These are phyloP conservation scores for Tuber brumale DNA, from an alignment of 495 filamentous ascomycete species.

Conservation along the genomic window DNA sequence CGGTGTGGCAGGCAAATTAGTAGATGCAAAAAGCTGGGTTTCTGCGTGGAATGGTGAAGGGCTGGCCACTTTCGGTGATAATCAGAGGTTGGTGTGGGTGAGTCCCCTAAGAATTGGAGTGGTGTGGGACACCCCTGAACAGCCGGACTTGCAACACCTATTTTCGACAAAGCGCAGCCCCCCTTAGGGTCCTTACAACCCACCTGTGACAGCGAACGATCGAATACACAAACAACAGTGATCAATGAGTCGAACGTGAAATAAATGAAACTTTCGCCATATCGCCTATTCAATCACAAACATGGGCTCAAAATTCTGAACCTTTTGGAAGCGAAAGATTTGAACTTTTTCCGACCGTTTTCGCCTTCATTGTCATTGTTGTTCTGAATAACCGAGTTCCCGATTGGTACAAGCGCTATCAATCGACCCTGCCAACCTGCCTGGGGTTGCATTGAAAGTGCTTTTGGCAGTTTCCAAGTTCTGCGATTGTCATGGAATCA, in stretches of 20 bases:
- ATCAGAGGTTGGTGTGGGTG: not conserved
- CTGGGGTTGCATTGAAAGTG: not conserved
- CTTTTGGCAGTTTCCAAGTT: not conserved
- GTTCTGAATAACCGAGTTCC: not conserved
- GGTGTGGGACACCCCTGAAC: conserved; percentile 1
- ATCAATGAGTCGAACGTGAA: not conserved
- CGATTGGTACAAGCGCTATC: conserved; percentile 4
- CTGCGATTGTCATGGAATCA: not conserved
- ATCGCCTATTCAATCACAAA: not conserved
- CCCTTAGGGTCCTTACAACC: not conserved
- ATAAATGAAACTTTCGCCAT: not conserved
- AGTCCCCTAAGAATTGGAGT: not conserved
- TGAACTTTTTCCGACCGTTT: conserved; percentile 1
- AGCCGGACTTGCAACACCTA: not conserved
- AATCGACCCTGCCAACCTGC: not conserved
- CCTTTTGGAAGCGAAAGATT: not conserved
- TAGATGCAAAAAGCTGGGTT: no score
- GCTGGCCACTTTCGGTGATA: not conserved
- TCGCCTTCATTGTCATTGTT: not conserved
- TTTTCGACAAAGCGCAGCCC: not conserved
- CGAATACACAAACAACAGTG: not conserved
- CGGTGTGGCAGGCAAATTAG: not conserved
- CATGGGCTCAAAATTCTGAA: not conserved
- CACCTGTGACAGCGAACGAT: not conserved
- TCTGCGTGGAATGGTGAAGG: not conserved